Evolutionary conservation across 345 rosid genomes (phyloP).

Genomic region (Melastoma malabathricum): DNA sequence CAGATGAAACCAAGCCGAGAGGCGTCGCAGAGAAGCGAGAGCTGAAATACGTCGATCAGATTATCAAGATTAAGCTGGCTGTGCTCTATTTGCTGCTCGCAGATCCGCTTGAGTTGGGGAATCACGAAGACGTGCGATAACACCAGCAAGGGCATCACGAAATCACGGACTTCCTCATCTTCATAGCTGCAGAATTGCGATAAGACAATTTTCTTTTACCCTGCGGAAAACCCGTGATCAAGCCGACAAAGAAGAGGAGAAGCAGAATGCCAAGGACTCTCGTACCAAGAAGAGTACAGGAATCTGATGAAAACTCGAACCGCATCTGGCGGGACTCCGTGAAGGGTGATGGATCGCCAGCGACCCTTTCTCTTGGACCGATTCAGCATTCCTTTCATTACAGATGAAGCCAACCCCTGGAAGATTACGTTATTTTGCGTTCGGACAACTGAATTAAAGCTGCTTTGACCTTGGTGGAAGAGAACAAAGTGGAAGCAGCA

Average conservation of each 20-base stretch:
- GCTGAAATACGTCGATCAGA: constrained; percentile 72
- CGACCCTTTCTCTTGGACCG: constrained; percentile 37
- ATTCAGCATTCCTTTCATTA: constrained; percentile 63
- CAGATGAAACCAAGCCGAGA: constrained; percentile 60
- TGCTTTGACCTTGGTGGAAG: background rate
- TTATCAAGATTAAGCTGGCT: constrained; percentile 58
- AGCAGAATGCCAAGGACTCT: background rate
- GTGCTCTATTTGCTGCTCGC: constrained; percentile 49
- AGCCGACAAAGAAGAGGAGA: background rate
- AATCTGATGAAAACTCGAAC: constrained; percentile 64
- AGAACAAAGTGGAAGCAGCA: too few relatives aligned
- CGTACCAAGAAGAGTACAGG: constrained; percentile 74
- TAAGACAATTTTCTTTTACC: background rate
- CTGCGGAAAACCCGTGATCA: too few relatives aligned
- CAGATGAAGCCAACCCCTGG: constrained; percentile 77
- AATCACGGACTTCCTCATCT: constrained; percentile 51
- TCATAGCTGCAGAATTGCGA: constrained; percentile 38
- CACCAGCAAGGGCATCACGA: constrained; percentile 49
- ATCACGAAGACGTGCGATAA: constrained; percentile 64
- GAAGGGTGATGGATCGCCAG: constrained; percentile 35
- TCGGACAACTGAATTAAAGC: background rate
- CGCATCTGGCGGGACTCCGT: constrained; percentile 61
- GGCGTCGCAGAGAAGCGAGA: constrained; percentile 63
- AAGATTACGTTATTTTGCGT: background rate
- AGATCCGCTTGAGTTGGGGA: constrained; percentile 48